These are phyloP conservation scores for Tulasnella sp. DNA, from an alignment of 768 basidiomycete genomes.

Conservation along the genomic window DNA sequence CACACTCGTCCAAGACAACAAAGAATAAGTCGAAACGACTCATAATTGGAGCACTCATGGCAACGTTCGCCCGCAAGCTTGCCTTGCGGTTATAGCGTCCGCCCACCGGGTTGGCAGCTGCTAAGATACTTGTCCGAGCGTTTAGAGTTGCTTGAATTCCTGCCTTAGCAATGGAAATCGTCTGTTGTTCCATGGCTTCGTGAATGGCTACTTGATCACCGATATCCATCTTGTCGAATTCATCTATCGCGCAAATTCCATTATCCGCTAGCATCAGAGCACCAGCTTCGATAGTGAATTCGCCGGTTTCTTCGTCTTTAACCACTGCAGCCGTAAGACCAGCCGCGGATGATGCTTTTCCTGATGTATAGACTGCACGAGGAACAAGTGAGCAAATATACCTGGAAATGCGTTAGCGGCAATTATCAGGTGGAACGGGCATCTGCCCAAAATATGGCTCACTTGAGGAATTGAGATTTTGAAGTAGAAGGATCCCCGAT, in stretches of 20 bases:
- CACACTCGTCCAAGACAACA: constrained; percentile 93
- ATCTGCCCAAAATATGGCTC: constrained; percentile 25
- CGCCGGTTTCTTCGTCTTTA: constrained; percentile 96
- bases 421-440: neutral
- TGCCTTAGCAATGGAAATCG: constrained; percentile 97
- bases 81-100: constrained; percentile 95
- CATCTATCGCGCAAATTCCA: constrained; percentile 99
- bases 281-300: constrained; percentile 98
- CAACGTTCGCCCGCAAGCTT: constrained; percentile 79
- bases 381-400: constrained; percentile 97
- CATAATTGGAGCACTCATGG: constrained; percentile 99
- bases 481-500: constrained; percentile 94
- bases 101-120: constrained; percentile 95
- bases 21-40: constrained; percentile 98
- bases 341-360: constrained; percentile 97
- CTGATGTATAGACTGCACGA: constrained; percentile 95
- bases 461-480: constrained; percentile 99
- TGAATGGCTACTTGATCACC: constrained; percentile 98
- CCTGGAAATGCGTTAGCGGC: constrained; percentile 31
- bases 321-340: constrained; percentile 98
- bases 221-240: constrained; percentile 99
- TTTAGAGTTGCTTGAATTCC: constrained; percentile 98
- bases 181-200: constrained; percentile 99
- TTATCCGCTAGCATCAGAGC: constrained; percentile 99
- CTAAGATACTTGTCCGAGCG: constrained; percentile 92